Evolutionary conservation across 768 basidiomycete species (phyloP).

Genomic region (Pleurotus ostreatus): DNA sequence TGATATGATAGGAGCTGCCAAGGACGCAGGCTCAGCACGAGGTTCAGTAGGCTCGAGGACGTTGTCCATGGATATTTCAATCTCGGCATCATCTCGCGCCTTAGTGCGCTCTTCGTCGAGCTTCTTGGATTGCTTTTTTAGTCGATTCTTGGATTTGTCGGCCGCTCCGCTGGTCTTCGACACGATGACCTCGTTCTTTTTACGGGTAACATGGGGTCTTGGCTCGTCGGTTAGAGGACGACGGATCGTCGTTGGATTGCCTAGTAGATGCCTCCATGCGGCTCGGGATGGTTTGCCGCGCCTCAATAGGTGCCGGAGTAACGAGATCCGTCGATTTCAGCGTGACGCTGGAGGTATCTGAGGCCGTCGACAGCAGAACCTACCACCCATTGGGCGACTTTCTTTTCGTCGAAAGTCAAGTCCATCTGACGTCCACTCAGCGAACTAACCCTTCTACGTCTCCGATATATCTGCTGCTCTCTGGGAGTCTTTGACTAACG

Average conservation of each 20-base stretch:
- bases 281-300: slow-evolving; percentile 6
- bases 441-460: too few species aligned
- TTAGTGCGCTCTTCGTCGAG: slow-evolving; percentile 52
- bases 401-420: too few species aligned
- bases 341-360: slow-evolving; percentile 67
- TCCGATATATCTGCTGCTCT: too few species aligned
- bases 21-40: slow-evolving; percentile 38
- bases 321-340: slow-evolving; percentile 53
- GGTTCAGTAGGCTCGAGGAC: slow-evolving; percentile 33
- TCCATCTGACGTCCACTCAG: too few species aligned
- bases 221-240: slow-evolving; percentile 26
- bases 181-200: slow-evolving; percentile 70
- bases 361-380: slow-evolving; percentile 11
- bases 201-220: slow-evolving; percentile 51
- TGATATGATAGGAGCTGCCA: slow-evolving; percentile 28
- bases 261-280: slow-evolving; percentile 11
- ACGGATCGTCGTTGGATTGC: slow-evolving; percentile 5
- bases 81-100: slow-evolving; percentile 66
- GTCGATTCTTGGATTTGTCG: slow-evolving; percentile 36
- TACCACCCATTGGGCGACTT: not conserved
- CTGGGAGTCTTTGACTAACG: too few species aligned
- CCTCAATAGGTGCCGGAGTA: slow-evolving; percentile 36
- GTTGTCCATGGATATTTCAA: slow-evolving; percentile 69
- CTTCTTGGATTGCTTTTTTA: slow-evolving; percentile 64
- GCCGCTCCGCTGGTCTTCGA: slow-evolving; percentile 46